These are phyloP conservation scores for Hericium alpestre DNA, from an alignment of 768 basidiomycete species.

Conservation along the genomic window DNA sequence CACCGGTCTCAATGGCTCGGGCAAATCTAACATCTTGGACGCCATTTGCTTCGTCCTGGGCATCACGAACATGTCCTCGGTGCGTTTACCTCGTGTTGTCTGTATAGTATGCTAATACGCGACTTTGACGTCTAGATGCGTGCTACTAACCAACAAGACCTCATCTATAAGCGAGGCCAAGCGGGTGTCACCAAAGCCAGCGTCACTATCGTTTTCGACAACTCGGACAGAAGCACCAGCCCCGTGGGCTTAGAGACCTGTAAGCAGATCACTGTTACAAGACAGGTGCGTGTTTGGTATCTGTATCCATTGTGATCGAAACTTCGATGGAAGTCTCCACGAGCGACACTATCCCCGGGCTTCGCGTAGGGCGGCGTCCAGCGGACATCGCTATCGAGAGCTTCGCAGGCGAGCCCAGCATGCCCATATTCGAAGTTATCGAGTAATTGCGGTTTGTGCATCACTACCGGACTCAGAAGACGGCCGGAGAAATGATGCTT, in stretches of 20 bases:
- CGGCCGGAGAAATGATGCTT: too few relatives aligned
- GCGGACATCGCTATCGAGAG: too few relatives aligned
- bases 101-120: background rate
- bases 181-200: slow-evolving; percentile 95
- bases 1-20: slow-evolving; percentile 90
- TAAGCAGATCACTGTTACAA: slow-evolving; percentile 90
- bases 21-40: slow-evolving; percentile 98
- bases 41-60: slow-evolving; percentile 98
- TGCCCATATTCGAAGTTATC: too few relatives aligned
- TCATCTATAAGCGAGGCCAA: slow-evolving; percentile 98
- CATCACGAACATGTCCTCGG: slow-evolving; percentile 93
- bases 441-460: too few relatives aligned
- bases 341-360: background rate
- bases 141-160: slow-evolving; percentile 89
- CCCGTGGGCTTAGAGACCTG: slow-evolving; percentile 73
- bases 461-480: too few relatives aligned
- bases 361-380: too few relatives aligned
- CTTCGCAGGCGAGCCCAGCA: too few relatives aligned
- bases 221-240: slow-evolving; percentile 77
- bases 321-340: too few relatives aligned
- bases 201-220: slow-evolving; percentile 98
- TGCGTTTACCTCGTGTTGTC: slow-evolving; percentile 21
- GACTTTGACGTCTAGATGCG: slow-evolving; percentile 53
- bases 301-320: background rate
- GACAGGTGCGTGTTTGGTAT: slow-evolving; percentile 51